Evolutionary conservation across 371 early-diverging fungal species (phyloP).

Genomic region (Haplosporangium sp.): DNA sequence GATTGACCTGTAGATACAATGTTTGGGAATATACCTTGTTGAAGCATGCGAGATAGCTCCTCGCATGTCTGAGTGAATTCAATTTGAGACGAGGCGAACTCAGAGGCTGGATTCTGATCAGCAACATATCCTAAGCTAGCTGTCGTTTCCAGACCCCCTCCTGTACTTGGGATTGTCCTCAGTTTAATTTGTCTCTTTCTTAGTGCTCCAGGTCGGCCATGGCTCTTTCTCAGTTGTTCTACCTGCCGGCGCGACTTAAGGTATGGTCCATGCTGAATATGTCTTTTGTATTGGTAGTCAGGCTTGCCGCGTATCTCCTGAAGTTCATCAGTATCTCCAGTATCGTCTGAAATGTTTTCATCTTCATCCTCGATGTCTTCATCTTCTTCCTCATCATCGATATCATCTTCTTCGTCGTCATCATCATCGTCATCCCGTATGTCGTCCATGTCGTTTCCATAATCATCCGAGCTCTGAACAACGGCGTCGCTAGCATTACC

Average conservation of each 20-base stretch:
- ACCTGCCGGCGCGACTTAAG: slow-evolving; percentile 28
- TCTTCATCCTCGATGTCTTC: slow-evolving; percentile 23
- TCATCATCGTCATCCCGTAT: slow-evolving; percentile 29
- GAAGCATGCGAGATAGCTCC: slow-evolving; percentile 28
- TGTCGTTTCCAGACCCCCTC: slow-evolving; percentile 4
- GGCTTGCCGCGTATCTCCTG: slow-evolving; percentile 16
- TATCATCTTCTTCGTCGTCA: slow-evolving; percentile 18
- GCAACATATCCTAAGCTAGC: not conserved
- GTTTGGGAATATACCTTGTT: slow-evolving; percentile 23
- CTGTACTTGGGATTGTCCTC: slow-evolving; percentile 22
- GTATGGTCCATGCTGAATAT: slow-evolving; percentile 31
- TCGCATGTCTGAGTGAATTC: slow-evolving; percentile 26
- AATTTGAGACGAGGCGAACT: slow-evolving; percentile 7
- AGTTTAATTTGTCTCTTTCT: slow-evolving; percentile 19
- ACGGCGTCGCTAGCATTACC: slow-evolving; percentile 24
- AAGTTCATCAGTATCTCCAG: slow-evolving; percentile 32
- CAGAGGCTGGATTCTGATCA: slow-evolving; percentile 1
- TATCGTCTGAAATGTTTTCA: slow-evolving; percentile 45
- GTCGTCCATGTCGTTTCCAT: slow-evolving; percentile 41
- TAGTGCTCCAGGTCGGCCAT: slow-evolving; percentile 15
- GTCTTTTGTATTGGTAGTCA: slow-evolving; percentile 12
- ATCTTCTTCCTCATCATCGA: slow-evolving; percentile 21
- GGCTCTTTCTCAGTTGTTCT: slow-evolving; percentile 27
- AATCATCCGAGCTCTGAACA: slow-evolving; percentile 36
- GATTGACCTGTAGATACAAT: not conserved